phyloP scores from a whole-genome alignment of 2,329 filamentous ascomycete species.

The Biscogniauxia sp. region DNA sequence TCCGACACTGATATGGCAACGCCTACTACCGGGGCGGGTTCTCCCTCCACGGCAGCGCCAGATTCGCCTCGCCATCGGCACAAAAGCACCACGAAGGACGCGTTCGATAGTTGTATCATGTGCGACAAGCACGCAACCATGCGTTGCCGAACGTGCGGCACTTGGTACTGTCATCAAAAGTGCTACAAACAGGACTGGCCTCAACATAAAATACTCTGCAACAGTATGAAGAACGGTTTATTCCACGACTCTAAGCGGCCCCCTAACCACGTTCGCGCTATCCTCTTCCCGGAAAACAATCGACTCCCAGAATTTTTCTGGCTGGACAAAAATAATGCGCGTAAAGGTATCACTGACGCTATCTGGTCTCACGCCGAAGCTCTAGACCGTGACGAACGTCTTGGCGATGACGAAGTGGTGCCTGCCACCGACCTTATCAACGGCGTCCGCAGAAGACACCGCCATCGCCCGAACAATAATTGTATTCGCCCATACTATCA shows the following conservation, averaged over 20 bases:
- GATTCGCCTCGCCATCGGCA: not conserved
- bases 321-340: not conserved
- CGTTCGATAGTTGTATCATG: not conserved
- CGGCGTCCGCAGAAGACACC: too few species aligned
- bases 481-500: too few species aligned
- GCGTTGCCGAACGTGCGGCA: not conserved
- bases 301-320: not conserved
- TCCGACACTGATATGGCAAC: too few species aligned
- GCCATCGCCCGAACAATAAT: too few species aligned
- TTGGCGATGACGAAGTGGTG: too few species aligned
- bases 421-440: too few species aligned
- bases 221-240: not conserved
- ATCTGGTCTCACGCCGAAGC: too few species aligned
- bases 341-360: not conserved
- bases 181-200: slow-evolving; percentile 11
- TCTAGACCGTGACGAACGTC: too few species aligned
- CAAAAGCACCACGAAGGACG: not conserved
- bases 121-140: not conserved
- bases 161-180: slow-evolving; percentile 10
- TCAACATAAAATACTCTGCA: slow-evolving; percentile 12
- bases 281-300: slow-evolving; percentile 9
- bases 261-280: slow-evolving; percentile 5
- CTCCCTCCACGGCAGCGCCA: not conserved
- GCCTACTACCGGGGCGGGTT: too few species aligned
- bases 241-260: not conserved